Percentiles rank a stretch among this genome's conserved stretches.
These are phyloP conservation scores for Wickerhamomyces ciferrii DNA, from an alignment of 805 yeast genomes.

Conservation along the genomic window DNA sequence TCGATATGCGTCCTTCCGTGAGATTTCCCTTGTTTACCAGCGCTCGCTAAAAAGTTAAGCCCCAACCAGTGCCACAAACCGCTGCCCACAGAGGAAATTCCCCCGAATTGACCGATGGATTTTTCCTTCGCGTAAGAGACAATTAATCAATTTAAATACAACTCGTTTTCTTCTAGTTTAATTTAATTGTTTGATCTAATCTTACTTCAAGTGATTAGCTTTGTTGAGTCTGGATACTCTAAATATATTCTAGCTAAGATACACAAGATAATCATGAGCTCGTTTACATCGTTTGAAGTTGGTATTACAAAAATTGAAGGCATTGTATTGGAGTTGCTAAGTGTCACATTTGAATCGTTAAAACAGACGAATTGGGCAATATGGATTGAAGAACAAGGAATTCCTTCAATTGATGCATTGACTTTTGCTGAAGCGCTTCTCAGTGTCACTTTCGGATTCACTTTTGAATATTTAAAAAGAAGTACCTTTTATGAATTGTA, in stretches of 20 bases:
- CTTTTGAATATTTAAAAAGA: background rate
- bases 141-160: background rate
- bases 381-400: background rate
- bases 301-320: background rate
- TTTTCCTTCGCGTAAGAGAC: background rate
- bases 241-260: no score
- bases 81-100: background rate
- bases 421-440: background rate
- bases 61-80: background rate
- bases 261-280: no score
- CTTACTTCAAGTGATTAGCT: no score
- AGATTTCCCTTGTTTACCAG: background rate
- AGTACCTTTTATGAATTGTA: background rate
- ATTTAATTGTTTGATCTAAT: no score
- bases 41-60: background rate
- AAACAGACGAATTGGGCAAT: background rate
- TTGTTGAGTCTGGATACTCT: no score
- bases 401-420: background rate
- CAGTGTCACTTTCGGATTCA: background rate
- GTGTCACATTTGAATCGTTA: background rate
- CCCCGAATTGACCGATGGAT: background rate
- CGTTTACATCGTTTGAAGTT: background rate
- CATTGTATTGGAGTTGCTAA: background rate
- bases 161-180: background rate
- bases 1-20: no score